Evolutionary conservation across 805 yeast species (phyloP).

Genomic region (Kazachstania kunashirensis): DNA sequence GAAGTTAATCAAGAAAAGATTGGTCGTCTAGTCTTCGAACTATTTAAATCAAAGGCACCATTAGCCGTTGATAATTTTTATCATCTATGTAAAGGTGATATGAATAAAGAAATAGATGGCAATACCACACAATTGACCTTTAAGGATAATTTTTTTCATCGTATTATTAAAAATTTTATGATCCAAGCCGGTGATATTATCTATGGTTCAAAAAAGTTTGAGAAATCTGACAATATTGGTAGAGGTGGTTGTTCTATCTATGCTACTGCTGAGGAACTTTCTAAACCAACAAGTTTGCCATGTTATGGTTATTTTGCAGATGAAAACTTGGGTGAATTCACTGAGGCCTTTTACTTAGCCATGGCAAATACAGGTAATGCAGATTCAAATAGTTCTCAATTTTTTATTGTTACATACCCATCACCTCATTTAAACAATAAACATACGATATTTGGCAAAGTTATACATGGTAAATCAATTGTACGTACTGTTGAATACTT

Average conservation of each 20-base stretch:
- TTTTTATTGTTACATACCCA: slow-evolving; percentile 60
- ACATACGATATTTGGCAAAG: slow-evolving; percentile 70
- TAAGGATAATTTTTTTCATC: slow-evolving; percentile 43
- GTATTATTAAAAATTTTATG: slow-evolving; percentile 60
- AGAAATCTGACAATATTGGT: slow-evolving; percentile 26
- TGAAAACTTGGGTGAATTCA: slow-evolving; percentile 42
- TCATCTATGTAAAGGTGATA: slow-evolving; percentile 35
- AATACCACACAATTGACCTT: slow-evolving; percentile 26
- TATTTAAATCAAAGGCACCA: slow-evolving; percentile 45
- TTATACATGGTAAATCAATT: slow-evolving; percentile 57
- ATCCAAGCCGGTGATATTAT: slow-evolving; percentile 57
- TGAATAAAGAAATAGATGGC: slow-evolving; percentile 13
- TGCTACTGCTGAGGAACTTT: slow-evolving; percentile 20
- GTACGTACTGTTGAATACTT: slow-evolving; percentile 54
- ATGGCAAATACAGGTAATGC: slow-evolving; percentile 51
- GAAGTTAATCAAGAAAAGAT: slow-evolving; percentile 32
- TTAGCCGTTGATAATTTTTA: slow-evolving; percentile 43
- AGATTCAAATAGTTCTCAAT: slow-evolving; percentile 52
- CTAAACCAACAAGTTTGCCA: slow-evolving; percentile 10
- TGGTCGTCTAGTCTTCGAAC: slow-evolving; percentile 56
- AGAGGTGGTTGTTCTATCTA: slow-evolving; percentile 41
- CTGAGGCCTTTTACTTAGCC: slow-evolving; percentile 43
- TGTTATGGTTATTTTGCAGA: slow-evolving; percentile 39
- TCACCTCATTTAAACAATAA: slow-evolving; percentile 68
- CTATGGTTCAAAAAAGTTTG: slow-evolving; percentile 29